Percentiles rank a stretch among this genome's conserved stretches.
phyloP scores from a whole-genome alignment of 73 alveolate genomes.

The Tetrahymena elliotti region DNA sequence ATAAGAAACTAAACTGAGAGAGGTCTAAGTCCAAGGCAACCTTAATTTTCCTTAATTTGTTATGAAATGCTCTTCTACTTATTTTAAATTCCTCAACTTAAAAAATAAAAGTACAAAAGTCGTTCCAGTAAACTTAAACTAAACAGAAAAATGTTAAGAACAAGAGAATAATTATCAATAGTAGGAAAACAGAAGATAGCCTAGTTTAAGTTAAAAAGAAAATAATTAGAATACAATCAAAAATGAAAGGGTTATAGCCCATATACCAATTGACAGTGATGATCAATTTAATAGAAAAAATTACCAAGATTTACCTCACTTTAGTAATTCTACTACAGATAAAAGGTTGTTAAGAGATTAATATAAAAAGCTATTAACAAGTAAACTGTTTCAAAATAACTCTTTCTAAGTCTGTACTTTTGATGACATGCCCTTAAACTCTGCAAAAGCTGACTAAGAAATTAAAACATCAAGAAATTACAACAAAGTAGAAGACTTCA shows the following conservation, averaged over 20 bases:
- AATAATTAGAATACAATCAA: too few relatives aligned
- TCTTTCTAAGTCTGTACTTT: neutral
- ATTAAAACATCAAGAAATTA: neutral
- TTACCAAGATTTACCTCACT: neutral
- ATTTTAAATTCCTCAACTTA: neutral
- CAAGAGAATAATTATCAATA: neutral
- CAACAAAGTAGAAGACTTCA: neutral
- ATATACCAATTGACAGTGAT: neutral
- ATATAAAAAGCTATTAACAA: neutral
- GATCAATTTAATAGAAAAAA: neutral
- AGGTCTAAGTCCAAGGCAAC: neutral
- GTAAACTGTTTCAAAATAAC: neutral
- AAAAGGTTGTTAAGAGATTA: neutral
- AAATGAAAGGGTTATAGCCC: neutral
- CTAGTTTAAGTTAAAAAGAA: neutral
- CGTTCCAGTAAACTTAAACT: neutral
- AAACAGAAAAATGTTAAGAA: neutral
- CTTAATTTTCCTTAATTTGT: neutral
- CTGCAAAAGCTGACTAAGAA: neutral
- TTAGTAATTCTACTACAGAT: neutral
- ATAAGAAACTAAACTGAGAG: neutral
- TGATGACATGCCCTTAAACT: neutral
- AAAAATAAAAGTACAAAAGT: neutral
- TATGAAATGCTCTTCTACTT: neutral
- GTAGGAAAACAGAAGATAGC: neutral